A percentile compares a stretch with the other conserved stretches of the same genome.
phyloP scores from a whole-genome alignment of 164 flowering plant genomes.

The Aristolochia californica region DNA sequence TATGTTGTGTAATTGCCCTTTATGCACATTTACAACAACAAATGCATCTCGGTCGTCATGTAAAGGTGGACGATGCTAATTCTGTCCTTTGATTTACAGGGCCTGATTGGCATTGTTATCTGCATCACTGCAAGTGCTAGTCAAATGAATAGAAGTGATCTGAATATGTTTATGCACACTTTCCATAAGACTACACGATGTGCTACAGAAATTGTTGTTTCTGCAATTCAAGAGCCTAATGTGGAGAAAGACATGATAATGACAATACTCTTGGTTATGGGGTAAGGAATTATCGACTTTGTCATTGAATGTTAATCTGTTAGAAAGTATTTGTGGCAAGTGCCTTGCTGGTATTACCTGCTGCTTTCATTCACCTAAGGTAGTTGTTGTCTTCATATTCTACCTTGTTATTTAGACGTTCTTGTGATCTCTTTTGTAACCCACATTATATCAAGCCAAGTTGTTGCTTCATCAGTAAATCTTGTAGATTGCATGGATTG shows the following conservation, averaged over 20 bases:
- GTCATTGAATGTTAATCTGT: background rate
- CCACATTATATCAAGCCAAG: no score
- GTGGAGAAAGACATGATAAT: conserved; percentile 52
- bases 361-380: no score
- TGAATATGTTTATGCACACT: conserved; percentile 26
- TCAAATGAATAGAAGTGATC: conserved; percentile 25
- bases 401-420: no score
- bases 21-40: no score
- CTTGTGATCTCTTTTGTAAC: no score
- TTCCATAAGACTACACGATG: conserved; percentile 53
- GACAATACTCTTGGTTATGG: conserved; percentile 47
- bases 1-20: no score
- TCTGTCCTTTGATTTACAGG: conserved; percentile 26
- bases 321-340: background rate
- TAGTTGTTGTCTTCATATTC: no score
- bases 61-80: background rate
- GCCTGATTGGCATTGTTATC: conserved; percentile 38
- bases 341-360: background rate
- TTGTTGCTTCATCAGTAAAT: no score
- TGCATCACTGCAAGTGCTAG: conserved; percentile 52
- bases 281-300: conserved; percentile 42
- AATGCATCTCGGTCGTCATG: background rate
- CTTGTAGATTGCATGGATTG: no score
- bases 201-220: conserved; percentile 38
- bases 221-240: conserved; percentile 46